A percentile compares a stretch with the other conserved stretches of the same genome.
Evolutionary conservation across 2,329 filamentous ascomycete species (phyloP).

Genomic region (Biscogniauxia marginata): DNA sequence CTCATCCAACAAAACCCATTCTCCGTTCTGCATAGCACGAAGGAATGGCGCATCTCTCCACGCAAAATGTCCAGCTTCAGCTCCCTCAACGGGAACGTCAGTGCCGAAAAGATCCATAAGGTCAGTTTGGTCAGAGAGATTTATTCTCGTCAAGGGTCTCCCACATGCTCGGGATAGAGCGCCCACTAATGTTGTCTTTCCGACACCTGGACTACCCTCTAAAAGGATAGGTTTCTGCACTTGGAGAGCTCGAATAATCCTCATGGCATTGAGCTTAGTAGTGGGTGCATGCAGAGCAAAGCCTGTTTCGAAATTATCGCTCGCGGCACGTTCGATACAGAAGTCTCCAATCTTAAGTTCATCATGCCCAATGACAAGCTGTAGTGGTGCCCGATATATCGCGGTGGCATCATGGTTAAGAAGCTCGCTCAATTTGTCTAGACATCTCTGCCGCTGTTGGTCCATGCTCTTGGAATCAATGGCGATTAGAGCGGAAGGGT

Average conservation of each 20-base stretch:
- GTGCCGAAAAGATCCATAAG: slow-evolving; percentile 97
- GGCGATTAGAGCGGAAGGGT: slow-evolving; percentile 83
- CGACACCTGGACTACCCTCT: slow-evolving; percentile 96
- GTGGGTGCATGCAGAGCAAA: slow-evolving; percentile 89
- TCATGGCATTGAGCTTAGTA: slow-evolving; percentile 84
- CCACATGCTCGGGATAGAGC: slow-evolving; percentile 80
- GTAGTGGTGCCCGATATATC: slow-evolving; percentile 64
- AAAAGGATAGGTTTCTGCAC: slow-evolving; percentile 88
- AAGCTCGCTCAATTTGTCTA: slow-evolving; percentile 69
- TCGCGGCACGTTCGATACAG: slow-evolving; percentile 53
- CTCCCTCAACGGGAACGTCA: slow-evolving; percentile 93
- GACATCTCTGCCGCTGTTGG: slow-evolving; percentile 69
- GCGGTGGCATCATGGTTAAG: slow-evolving; percentile 60
- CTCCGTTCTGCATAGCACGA: slow-evolving; percentile 92
- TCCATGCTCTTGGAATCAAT: slow-evolving; percentile 68
- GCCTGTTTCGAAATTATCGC: slow-evolving; percentile 51
- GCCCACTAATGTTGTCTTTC: slow-evolving; percentile 90
- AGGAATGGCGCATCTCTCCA: slow-evolving; percentile 97
- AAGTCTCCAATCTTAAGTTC: slow-evolving; percentile 73
- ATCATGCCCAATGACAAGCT: slow-evolving; percentile 53
- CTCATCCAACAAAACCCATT: slow-evolving; percentile 96
- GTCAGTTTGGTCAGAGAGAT: slow-evolving; percentile 96
- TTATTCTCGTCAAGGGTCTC: slow-evolving; percentile 85
- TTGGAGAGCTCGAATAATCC: slow-evolving; percentile 85
- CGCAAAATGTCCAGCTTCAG: slow-evolving; percentile 82